phyloP scores from a whole-genome alignment of 2,329 filamentous ascomycete species.

The Fusarium foetens region DNA sequence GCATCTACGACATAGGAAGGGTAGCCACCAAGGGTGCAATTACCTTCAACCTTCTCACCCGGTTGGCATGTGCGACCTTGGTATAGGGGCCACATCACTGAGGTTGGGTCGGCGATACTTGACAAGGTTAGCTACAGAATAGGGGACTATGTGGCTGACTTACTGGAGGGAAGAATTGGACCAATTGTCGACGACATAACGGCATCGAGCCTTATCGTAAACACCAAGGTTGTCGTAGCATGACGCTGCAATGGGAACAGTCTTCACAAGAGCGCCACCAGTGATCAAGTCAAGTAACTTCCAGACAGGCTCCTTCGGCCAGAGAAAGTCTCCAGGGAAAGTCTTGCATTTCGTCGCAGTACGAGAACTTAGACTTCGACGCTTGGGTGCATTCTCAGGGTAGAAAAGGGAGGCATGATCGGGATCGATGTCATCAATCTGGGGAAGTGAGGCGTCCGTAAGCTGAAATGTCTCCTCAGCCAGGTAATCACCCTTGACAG shows the following conservation, averaged over 20 bases:
- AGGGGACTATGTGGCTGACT: background rate
- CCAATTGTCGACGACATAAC: conserved; percentile 44
- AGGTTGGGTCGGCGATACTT: conserved; percentile 52
- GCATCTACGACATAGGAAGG: conserved; percentile 56
- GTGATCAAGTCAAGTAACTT: conserved; percentile 49
- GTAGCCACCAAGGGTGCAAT: conserved; percentile 55
- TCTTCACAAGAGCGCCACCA: conserved; percentile 48
- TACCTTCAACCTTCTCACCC: conserved; percentile 18
- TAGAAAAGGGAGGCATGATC: conserved; percentile 15
- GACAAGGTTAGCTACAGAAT: background rate
- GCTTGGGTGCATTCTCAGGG: conserved; percentile 5
- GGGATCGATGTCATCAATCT: conserved; percentile 24
- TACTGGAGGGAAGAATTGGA: conserved; percentile 39
- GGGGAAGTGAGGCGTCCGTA: conserved; percentile 16
- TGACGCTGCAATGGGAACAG: conserved; percentile 46
- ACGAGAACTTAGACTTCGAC: background rate
- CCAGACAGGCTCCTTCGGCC: conserved; percentile 46
- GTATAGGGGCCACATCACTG: conserved; percentile 54
- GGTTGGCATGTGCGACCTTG: conserved; percentile 53
- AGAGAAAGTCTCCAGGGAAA: conserved; percentile 48
- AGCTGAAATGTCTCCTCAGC: conserved; percentile 34
- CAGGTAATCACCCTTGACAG: conserved; percentile 25
- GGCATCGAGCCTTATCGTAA: conserved; percentile 45
- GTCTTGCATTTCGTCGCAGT: conserved; percentile 45
- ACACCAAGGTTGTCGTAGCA: conserved; percentile 45